Conservation (phyloP, 2,329 filamentous ascomycete species). For the Hypoxylon sp. region DNA sequence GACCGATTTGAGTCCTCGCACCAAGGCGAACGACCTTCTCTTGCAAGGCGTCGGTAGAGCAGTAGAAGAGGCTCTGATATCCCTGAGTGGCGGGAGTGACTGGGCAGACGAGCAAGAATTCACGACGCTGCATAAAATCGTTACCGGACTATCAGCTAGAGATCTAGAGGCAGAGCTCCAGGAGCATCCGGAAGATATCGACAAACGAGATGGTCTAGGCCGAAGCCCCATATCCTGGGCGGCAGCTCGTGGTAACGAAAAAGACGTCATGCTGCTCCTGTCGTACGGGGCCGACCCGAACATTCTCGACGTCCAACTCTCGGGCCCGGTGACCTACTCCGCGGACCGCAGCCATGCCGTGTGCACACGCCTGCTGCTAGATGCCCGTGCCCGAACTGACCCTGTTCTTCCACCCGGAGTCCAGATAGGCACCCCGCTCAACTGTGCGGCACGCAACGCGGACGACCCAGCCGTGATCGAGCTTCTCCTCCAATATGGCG, state of each 20-base stretch:
- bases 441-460: slow-evolving; percentile 49
- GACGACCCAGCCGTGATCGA: slow-evolving; percentile 48
- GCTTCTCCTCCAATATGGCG: slow-evolving; percentile 49
- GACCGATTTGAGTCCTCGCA: slow-evolving; percentile 29
- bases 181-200: slow-evolving; percentile 24
- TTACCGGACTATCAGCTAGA: slow-evolving; percentile 32
- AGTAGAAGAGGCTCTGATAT: slow-evolving; percentile 34
- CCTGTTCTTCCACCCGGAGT: slow-evolving; percentile 43
- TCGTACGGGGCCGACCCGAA: slow-evolving; percentile 36
- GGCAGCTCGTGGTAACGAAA: slow-evolving; percentile 36
- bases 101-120: slow-evolving; percentile 39
- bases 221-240: slow-evolving; percentile 42
- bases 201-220: slow-evolving; percentile 39
- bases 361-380: slow-evolving; percentile 37
- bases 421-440: slow-evolving; percentile 49
- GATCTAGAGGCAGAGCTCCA: slow-evolving; percentile 30
- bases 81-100: slow-evolving; percentile 41
- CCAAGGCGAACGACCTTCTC: slow-evolving; percentile 43
- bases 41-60: slow-evolving; percentile 38
- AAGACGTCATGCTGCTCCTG: slow-evolving; percentile 30
- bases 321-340: slow-evolving; percentile 40
- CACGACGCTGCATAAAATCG: slow-evolving; percentile 37
- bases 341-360: slow-evolving; percentile 39
- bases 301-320: slow-evolving; percentile 41
- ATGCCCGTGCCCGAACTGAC: slow-evolving; percentile 45